Evolutionary conservation across 495 filamentous ascomycete genomes (phyloP), one percentile per base, ranked within the genome.

Genomic region (Daldinia grandis): DNA sequence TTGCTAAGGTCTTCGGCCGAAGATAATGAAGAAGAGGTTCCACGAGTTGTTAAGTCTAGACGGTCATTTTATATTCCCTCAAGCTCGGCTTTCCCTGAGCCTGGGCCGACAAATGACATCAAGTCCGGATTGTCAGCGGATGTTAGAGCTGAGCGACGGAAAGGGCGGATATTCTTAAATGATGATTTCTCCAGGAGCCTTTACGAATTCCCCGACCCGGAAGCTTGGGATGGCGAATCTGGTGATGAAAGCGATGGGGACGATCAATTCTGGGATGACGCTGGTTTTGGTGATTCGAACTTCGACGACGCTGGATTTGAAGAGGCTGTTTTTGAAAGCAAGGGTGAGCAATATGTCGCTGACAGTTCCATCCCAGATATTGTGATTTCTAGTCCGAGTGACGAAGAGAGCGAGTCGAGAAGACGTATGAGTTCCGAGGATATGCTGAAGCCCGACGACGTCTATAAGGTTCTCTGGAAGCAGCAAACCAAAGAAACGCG

Each of bases 141-240:
- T 4, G 30, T 58, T 5, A 68, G 58, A 49, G 40, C 60, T 24
- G 65, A 73, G 15, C 49, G 65, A 14, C 64, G 70, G 37, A 73
- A 68, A 37, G 70, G 70, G 5, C 38, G 64, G 7, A 51, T 68
- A 12, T 73, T 68, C 44, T 31, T 53, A 1, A 38, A 47, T 14
- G 1, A 10, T 0, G 24, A 62, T 3, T 2, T 58, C 4, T 30
- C 58, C 0, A 51, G 7, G 17, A 28, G 42, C 3, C 44, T 68
- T 2, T 58, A 62, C 12, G 70, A 68, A 24, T 73, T 73, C 30
- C 70, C 70, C 0, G 51, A 68, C 30, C 70, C 70, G 5, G 70
- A 68, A 2, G 42, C 1, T 17, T 73, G 50, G 58, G 0, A 24
- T 50, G 27, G 14, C 9, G 53, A 56, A 9, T n/a, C 14, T 14